phyloP scores from a whole-genome alignment of 805 yeast species.

The Lipomyces chichibuensis region DNA sequence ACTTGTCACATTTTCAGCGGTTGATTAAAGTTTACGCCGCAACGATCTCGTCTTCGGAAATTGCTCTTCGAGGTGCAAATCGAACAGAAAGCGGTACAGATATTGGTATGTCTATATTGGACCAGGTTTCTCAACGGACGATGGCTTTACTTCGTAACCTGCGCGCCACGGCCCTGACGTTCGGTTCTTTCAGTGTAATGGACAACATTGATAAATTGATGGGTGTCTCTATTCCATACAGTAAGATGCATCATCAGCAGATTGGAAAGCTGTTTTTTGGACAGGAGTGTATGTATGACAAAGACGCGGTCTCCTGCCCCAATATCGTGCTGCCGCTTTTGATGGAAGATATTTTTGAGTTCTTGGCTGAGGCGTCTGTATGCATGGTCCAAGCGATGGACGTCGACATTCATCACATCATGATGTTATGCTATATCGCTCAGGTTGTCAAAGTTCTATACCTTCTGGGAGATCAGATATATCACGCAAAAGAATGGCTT shows the following conservation, averaged over 20 bases:
- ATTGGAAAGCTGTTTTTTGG: conserved; percentile 34
- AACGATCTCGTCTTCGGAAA: conserved; percentile 29
- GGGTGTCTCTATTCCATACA: conserved; percentile 2
- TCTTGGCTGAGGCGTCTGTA: conserved; percentile 45
- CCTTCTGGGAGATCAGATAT: conserved; percentile 26
- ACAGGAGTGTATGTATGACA: conserved; percentile 36
- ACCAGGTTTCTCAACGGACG: conserved; percentile 64
- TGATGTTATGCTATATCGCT: conserved; percentile 55
- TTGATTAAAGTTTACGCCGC: conserved; percentile 18
- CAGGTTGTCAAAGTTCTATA: conserved; percentile 55
- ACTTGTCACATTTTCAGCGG: conserved; percentile 6
- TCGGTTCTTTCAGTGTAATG: conserved; percentile 36
- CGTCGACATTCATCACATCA: conserved; percentile 52
- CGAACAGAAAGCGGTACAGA: conserved; percentile 14
- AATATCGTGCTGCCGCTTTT: conserved; percentile 27
- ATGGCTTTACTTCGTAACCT: conserved; percentile 61
- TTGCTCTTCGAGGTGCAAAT: conserved; percentile 33
- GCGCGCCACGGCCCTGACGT: conserved; percentile 45
- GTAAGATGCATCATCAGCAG: conserved; percentile 16
- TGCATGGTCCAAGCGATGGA: conserved; percentile 53
- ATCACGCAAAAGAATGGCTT: conserved; percentile 15
- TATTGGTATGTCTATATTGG: conserved; percentile 51
- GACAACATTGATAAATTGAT: conserved; percentile 1
- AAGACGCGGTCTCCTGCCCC: conserved; percentile 32
- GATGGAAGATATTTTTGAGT: conserved; percentile 43